A percentile compares a stretch with the other conserved stretches of the same genome.
phyloP scores from a whole-genome alignment of 2,329 filamentous ascomycete species.

The Alternaria solani region DNA sequence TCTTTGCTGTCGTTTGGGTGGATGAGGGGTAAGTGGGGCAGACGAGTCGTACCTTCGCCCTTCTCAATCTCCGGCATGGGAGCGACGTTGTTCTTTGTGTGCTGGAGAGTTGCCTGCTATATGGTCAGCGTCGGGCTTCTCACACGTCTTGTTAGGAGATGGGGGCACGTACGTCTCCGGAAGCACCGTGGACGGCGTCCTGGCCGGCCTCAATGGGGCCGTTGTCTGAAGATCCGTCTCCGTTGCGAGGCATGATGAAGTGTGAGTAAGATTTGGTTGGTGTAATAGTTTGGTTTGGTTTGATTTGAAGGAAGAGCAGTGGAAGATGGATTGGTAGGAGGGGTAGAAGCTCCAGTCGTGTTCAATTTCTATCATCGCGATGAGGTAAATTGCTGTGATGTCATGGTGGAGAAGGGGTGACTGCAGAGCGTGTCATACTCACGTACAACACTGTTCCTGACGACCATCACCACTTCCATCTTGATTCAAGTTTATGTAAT shows the following conservation, averaged over 20 bases:
- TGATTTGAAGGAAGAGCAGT: neutral
- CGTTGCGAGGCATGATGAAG: conserved; percentile 51
- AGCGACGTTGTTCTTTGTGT: conserved; percentile 51
- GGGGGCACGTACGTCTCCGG: conserved; percentile 40
- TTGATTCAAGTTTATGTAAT: neutral
- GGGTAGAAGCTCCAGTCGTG: neutral
- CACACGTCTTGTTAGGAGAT: neutral
- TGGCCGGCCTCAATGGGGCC: conserved; percentile 48
- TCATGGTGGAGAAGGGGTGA: conserved; percentile 16
- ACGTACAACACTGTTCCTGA: neutral
- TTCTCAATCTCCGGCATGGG: conserved; percentile 51
- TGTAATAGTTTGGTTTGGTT: neutral
- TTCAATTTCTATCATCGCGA: conserved; percentile 5
- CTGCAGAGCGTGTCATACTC: neutral
- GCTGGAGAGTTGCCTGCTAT: conserved; percentile 41
- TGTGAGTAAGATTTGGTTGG: conserved; percentile 1
- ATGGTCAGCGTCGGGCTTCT: neutral
- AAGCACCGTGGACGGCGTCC: conserved; percentile 47
- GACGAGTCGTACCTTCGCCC: conserved; percentile 43
- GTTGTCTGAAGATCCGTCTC: conserved; percentile 53
- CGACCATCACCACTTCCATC: neutral
- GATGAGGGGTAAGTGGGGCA: neutral
- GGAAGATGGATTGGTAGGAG: neutral
- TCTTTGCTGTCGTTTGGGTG: neutral
- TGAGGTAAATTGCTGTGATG: conserved; percentile 14